Evolutionary conservation across 2,329 filamentous ascomycete species (phyloP).

Genomic region (Microsporum audouinii): DNA sequence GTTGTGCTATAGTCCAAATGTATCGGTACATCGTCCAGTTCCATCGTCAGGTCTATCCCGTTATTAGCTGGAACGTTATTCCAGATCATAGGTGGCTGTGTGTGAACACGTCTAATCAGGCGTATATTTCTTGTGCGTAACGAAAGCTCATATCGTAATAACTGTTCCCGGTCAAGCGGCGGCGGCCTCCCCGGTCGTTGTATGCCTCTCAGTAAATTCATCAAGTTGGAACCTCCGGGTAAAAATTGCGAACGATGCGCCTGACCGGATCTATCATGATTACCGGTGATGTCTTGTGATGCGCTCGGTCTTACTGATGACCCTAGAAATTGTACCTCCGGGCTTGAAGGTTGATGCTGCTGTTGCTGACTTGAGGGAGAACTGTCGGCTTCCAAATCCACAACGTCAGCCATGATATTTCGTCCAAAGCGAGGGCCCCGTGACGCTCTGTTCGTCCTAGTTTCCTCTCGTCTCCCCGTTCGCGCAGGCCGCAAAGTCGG

Average conservation of each 20-base stretch:
- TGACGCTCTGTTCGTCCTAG: slow-evolving; percentile 8
- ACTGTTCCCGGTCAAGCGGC: slow-evolving; percentile 8
- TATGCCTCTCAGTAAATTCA: slow-evolving; percentile 12
- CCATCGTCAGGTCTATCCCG: slow-evolving; percentile 19
- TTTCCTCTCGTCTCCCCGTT: slow-evolving; percentile 4
- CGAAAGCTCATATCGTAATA: slow-evolving; percentile 18
- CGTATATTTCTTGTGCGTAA: slow-evolving; percentile 13
- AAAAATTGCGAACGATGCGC: not conserved
- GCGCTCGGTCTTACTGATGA: slow-evolving; percentile 13
- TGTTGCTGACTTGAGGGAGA: slow-evolving; percentile 13
- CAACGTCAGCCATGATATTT: slow-evolving; percentile 29
- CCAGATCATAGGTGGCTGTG: slow-evolving; percentile 17
- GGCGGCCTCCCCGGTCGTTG: not conserved
- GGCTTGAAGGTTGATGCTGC: slow-evolving; percentile 20
- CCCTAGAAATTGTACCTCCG: slow-evolving; percentile 42
- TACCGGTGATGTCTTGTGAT: not conserved
- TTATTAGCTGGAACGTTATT: slow-evolving; percentile 17
- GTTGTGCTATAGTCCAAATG: slow-evolving; percentile 31
- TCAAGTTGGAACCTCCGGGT: slow-evolving; percentile 8
- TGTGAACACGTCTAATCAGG: slow-evolving; percentile 4
- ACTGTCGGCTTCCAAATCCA: slow-evolving; percentile 32
- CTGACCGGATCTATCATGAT: not conserved
- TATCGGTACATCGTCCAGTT: slow-evolving; percentile 20
- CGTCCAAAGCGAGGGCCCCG: slow-evolving; percentile 28
- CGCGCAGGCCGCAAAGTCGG: slow-evolving; percentile 17